phyloP scores from a whole-genome alignment of 352 stramenopile species.

The Pythium insidiosum region DNA sequence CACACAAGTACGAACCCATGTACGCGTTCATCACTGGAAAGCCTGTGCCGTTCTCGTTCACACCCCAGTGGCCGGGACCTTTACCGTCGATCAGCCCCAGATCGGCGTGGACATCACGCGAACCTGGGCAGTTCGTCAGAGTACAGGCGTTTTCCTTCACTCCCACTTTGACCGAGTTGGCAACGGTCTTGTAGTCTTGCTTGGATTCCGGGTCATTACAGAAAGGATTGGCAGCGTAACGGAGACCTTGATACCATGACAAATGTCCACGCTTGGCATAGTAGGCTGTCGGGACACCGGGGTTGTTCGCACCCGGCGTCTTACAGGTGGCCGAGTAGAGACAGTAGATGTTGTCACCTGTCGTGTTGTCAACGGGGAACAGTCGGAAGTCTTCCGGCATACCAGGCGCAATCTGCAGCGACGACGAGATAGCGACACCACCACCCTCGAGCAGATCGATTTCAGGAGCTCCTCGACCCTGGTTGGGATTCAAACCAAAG shows the following conservation, averaged over 20 bases:
- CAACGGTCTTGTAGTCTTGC: conserved; percentile 28
- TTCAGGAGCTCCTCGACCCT: conserved; percentile 85
- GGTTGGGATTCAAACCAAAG: conserved; percentile 77
- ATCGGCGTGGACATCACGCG: conserved; percentile 45
- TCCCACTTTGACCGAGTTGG: conserved; percentile 28
- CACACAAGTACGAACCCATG: conserved; percentile 16
- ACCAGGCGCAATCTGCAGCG: conserved; percentile 77
- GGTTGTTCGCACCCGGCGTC: conserved; percentile 31
- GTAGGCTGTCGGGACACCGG: conserved; percentile 28
- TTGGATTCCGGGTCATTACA: conserved; percentile 16
- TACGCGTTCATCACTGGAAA: conserved; percentile 17
- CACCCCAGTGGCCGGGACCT: conserved; percentile 16
- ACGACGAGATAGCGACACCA: conserved; percentile 76
- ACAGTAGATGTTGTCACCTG: conserved; percentile 20
- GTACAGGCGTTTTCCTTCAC: conserved; percentile 44
- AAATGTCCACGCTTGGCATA: conserved; percentile 34
- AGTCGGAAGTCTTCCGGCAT: conserved; percentile 50
- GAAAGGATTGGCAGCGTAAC: conserved; percentile 36
- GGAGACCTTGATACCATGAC: conserved; percentile 50
- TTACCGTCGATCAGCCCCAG: conserved; percentile 41
- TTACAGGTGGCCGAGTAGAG: conserved; percentile 32
- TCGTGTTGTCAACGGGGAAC: conserved; percentile 30
- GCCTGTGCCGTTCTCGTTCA: conserved; percentile 23
- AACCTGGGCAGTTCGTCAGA: conserved; percentile 27
- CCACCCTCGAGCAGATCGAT: conserved; percentile 92